Percentiles rank a stretch among this genome's conserved stretches.
Conservation (phyloP, 164 flowering plant species). For the Vitis rupestris region DNA sequence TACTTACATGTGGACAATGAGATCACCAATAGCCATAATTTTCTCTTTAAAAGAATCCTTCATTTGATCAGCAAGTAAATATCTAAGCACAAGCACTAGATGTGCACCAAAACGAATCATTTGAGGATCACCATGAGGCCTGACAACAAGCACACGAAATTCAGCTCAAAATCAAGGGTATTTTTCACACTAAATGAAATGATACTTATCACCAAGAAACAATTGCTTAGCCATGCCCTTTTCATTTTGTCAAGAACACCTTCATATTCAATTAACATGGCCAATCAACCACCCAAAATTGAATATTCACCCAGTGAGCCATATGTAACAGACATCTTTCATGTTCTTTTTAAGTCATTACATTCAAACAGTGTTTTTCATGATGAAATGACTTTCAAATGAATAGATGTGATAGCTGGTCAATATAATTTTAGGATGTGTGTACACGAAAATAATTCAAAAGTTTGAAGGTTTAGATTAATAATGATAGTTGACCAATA, state of each 20-base stretch:
- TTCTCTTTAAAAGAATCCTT: slow-evolving; percentile 76
- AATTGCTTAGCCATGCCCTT: neutral
- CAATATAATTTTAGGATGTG: neutral
- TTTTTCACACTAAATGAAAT: neutral
- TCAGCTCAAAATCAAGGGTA: neutral
- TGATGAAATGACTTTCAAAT: neutral
- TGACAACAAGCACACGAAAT: slow-evolving; percentile 25
- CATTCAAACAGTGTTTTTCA: neutral
- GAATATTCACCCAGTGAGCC: neutral
- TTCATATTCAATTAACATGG: neutral
- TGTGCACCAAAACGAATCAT: slow-evolving; percentile 98
- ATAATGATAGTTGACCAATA: no score
- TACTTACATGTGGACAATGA: slow-evolving; percentile 85
- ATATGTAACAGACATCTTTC: neutral
- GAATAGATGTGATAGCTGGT: neutral
- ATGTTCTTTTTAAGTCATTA: neutral
- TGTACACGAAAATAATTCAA: no score
- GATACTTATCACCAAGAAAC: neutral
- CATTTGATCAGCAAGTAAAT: slow-evolving; percentile 71
- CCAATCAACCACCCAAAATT: neutral
- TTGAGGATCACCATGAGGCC: slow-evolving; percentile 96
- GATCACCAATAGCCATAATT: slow-evolving; percentile 82
- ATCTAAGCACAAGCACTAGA: slow-evolving; percentile 87
- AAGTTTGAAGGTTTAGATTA: no score
- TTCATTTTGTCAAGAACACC: no score